Conservation (phyloP, 768 basidiomycete genomes). For the Leucocoprinus birnbaumii region DNA sequence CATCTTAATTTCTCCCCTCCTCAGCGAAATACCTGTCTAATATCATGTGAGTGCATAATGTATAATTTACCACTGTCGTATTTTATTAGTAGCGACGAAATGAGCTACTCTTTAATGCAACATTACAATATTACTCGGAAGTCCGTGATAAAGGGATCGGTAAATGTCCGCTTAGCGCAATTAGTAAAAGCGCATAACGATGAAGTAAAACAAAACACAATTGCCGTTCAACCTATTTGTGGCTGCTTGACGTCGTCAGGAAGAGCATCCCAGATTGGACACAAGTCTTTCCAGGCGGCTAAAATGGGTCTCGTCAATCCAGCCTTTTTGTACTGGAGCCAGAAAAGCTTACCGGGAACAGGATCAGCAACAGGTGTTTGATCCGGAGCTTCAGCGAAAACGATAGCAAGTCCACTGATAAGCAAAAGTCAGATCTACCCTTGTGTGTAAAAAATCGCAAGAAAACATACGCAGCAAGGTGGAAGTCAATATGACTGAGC, state of each 20-base stretch:
- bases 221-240: no score
- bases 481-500: conserved; percentile 11
- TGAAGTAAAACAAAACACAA: no score
- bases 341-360: background rate
- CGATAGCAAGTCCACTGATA: conserved; percentile 28
- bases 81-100: no score
- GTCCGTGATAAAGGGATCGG: no score
- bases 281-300: conserved; percentile 22
- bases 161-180: no score
- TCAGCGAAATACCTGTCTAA: no score
- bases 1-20: no score
- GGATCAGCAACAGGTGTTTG: conserved; percentile 12
- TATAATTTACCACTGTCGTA: no score
- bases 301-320: background rate
- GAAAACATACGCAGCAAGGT: background rate
- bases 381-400: conserved; percentile 30
- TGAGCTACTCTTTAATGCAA: no score
- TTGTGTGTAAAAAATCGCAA: background rate
- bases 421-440: background rate
- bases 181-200: no score
- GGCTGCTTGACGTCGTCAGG: background rate
- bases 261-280: conserved; percentile 21
- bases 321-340: background rate
- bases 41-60: no score
- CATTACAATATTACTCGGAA: no score